Conservation (phyloP, 1,284 basidiomycete species). For the Blastosporella zonata region DNA sequence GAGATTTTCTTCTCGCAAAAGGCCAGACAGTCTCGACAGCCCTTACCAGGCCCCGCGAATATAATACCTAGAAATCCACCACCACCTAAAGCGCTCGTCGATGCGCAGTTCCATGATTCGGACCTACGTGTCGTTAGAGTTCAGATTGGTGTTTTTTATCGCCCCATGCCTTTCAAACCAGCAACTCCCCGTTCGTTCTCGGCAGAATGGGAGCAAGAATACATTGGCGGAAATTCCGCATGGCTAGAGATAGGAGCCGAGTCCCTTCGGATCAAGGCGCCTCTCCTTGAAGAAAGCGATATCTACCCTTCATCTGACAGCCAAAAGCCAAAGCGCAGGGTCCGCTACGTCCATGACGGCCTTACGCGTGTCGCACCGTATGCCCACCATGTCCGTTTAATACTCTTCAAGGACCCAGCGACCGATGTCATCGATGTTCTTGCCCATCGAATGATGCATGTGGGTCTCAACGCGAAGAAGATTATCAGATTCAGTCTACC, state of each 20-base stretch:
- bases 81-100: neutral
- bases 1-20: neutral
- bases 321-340: neutral
- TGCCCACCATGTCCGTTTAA: neutral
- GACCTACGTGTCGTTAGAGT: neutral
- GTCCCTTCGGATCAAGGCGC: neutral
- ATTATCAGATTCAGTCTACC: neutral
- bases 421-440: neutral
- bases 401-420: neutral
- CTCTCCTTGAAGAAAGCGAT: neutral
- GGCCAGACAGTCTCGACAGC: neutral
- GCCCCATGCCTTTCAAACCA: neutral
- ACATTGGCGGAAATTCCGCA: neutral
- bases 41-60: neutral
- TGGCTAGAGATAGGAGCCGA: neutral
- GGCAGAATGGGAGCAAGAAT: neutral
- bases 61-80: too few species aligned
- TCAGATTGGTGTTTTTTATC: neutral
- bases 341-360: neutral
- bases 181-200: neutral
- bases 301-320: neutral
- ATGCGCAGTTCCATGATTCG: neutral
- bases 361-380: neutral
- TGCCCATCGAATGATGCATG: neutral
- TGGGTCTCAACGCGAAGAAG: neutral